These are phyloP conservation scores for Ascochyta koolunga DNA, from an alignment of 2,329 filamentous ascomycete species.

Conservation along the genomic window DNA sequence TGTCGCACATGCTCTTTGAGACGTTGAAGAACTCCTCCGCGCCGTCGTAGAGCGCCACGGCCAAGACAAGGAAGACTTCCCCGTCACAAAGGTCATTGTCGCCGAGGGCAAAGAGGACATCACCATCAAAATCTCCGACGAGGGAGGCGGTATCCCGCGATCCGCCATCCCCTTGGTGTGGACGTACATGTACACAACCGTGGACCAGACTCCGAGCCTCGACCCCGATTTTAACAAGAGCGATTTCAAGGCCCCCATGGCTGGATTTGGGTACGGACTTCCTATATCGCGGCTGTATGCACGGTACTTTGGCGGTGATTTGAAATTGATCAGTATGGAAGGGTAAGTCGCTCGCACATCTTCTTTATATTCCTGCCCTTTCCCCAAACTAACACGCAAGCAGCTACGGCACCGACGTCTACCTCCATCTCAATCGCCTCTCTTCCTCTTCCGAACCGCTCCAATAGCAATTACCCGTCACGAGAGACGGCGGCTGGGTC, in stretches of 20 bases:
- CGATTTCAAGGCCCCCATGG: conserved; percentile 99
- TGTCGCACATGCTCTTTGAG: conserved; percentile 99
- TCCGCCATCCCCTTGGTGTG: conserved; percentile 96
- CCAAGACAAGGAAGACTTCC: conserved; percentile 93
- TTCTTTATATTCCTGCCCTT: conserved; percentile 22
- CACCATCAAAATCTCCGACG: conserved; percentile 97
- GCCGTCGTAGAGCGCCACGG: conserved; percentile 96
- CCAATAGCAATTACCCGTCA: conserved; percentile 90
- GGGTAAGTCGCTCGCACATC: conserved; percentile 67
- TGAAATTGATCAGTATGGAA: conserved; percentile 99
- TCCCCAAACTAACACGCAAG: background rate
- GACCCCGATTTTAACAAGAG: conserved; percentile 99
- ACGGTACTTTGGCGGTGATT: conserved; percentile 93
- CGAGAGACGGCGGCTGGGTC: conserved; percentile 69
- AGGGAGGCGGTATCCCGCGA: conserved; percentile 92
- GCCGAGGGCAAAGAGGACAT: conserved; percentile 98
- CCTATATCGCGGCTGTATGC: conserved; percentile 95
- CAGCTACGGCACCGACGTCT: conserved; percentile 97
- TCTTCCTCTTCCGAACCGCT: conserved; percentile 95
- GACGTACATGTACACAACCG: conserved; percentile 99
- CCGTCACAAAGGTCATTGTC: conserved; percentile 95
- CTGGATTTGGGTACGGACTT: conserved; percentile 96
- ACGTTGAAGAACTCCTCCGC: conserved; percentile 98
- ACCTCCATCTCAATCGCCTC: conserved; percentile 94
- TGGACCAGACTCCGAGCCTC: conserved; percentile 90